Percentiles rank a stretch among this genome's conserved stretches.
Evolutionary conservation across 257 asterid genomes (phyloP).

Genomic region (Solanum sejunctum): DNA sequence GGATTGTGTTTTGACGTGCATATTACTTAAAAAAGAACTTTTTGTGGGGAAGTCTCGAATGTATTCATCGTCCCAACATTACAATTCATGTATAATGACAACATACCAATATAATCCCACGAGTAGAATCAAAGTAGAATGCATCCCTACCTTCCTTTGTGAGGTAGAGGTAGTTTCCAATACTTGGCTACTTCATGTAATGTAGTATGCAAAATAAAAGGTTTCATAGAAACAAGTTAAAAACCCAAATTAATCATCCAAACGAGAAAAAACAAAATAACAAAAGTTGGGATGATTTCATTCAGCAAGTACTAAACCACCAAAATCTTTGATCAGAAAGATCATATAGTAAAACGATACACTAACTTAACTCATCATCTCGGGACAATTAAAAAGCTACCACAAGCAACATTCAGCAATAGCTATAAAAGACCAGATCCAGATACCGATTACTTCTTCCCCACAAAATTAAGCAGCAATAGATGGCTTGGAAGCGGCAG

Average conservation of each 20-base stretch:
- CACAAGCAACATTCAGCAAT: not conserved
- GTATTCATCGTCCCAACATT: no score
- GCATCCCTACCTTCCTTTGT: no score
- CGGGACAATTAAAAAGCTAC: not conserved
- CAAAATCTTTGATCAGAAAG: conserved; percentile 1
- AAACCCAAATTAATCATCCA: not conserved
- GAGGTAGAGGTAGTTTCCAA: not conserved
- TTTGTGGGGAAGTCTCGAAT: no score
- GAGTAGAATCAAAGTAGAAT: no score
- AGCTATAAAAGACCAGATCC: not conserved
- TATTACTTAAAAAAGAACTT: no score
- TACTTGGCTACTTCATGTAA: not conserved
- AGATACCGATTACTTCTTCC: not conserved
- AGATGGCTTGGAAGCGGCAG: not conserved
- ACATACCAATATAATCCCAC: no score
- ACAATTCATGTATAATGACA: no score
- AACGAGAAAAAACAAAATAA: not conserved
- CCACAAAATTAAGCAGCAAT: not conserved
- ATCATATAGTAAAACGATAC: not conserved
- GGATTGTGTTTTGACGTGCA: no score
- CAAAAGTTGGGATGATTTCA: not conserved
- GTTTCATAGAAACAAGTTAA: not conserved
- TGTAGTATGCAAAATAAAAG: not conserved
- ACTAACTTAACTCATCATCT: not conserved
- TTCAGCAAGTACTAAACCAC: not conserved